These are phyloP conservation scores for Wallacemonas sp. DNA, from an alignment of 208 protist genomes.

Conservation along the genomic window DNA sequence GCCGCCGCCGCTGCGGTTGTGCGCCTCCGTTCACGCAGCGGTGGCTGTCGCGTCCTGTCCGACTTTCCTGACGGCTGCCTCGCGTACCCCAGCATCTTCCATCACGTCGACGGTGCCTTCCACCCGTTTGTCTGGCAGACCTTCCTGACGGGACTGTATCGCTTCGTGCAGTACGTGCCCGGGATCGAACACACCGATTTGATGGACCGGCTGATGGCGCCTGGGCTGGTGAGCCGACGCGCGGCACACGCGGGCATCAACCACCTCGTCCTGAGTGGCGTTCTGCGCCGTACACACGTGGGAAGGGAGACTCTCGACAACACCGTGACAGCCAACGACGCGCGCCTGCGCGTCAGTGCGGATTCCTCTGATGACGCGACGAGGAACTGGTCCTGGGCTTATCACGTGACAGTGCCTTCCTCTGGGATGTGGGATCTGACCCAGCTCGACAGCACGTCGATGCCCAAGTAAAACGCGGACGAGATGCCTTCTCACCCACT, in stretches of 20 bases:
- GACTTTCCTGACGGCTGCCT: slow-evolving; percentile 3
- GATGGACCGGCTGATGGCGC: slow-evolving; percentile 25
- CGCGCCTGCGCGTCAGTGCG: no score
- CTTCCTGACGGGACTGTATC: slow-evolving; percentile 57
- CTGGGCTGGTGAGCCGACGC: slow-evolving; percentile 54
- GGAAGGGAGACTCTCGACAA: not conserved
- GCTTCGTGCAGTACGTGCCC: slow-evolving; percentile 54
- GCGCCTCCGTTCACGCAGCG: no score
- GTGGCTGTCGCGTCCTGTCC: not conserved
- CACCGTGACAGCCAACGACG: no score
- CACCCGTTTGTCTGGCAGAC: slow-evolving; percentile 77
- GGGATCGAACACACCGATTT: slow-evolving; percentile 56
- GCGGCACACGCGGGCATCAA: slow-evolving; percentile 46
- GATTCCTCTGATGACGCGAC: no score
- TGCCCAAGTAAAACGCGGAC: no score
- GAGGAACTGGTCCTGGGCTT: slow-evolving; percentile 10
- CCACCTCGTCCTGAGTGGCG: slow-evolving; percentile 42
- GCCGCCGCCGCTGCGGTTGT: no score
- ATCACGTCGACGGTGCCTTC: slow-evolving; percentile 82
- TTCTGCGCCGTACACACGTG: slow-evolving; percentile 10
- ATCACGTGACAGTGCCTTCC: slow-evolving; percentile 10
- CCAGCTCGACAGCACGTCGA: slow-evolving; percentile 3
- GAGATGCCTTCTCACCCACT: no score
- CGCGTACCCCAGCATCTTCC: slow-evolving; percentile 81
- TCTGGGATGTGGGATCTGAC: slow-evolving; percentile 22